Conservation (phyloP, 2,329 filamentous ascomycete genomes). For the Tolypocladium cylindrosporum region DNA sequence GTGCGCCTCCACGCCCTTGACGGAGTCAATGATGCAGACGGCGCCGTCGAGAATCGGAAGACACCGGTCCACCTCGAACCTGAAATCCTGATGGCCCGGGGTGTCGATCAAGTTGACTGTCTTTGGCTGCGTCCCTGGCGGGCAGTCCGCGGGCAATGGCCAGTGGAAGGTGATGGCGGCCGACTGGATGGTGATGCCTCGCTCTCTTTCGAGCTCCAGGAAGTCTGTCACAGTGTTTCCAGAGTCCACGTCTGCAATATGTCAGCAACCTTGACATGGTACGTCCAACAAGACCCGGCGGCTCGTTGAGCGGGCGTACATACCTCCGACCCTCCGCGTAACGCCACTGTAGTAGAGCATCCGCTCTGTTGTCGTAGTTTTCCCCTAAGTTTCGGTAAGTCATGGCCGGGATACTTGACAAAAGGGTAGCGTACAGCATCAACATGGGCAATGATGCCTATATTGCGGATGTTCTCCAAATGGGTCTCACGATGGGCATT, state of each 20-base stretch:
- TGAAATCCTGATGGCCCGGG: slow-evolving; percentile 93
- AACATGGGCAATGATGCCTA: slow-evolving; percentile 97
- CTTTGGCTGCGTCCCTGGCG: slow-evolving; percentile 37
- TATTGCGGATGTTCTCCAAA: slow-evolving; percentile 65
- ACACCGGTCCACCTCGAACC: slow-evolving; percentile 90
- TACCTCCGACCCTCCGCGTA: slow-evolving; percentile 71
- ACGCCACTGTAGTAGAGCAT: slow-evolving; percentile 97
- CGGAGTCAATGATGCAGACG: slow-evolving; percentile 86
- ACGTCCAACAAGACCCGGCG: background rate
- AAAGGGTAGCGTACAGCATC: slow-evolving; percentile 54
- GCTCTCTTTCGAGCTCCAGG: slow-evolving; percentile 78
- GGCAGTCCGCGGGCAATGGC: slow-evolving; percentile 50
- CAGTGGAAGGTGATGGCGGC: slow-evolving; percentile 93
- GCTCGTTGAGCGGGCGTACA: slow-evolving; percentile 12
- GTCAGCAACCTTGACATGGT: background rate
- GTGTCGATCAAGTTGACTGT: slow-evolving; percentile 92
- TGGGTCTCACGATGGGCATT: slow-evolving; percentile 13
- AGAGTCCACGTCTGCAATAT: slow-evolving; percentile 68
- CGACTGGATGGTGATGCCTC: slow-evolving; percentile 96
- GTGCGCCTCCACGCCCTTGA: slow-evolving; percentile 91
- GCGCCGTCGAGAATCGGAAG: slow-evolving; percentile 80
- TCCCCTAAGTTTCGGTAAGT: slow-evolving; percentile 45
- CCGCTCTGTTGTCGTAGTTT: slow-evolving; percentile 96
- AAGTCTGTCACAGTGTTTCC: slow-evolving; percentile 97
- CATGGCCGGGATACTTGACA: background rate